Evolutionary conservation across 2,329 filamentous ascomycete species (phyloP), one percentile per base, ranked within the genome.

Genomic region (Berkeleyomyces basicola): DNA sequence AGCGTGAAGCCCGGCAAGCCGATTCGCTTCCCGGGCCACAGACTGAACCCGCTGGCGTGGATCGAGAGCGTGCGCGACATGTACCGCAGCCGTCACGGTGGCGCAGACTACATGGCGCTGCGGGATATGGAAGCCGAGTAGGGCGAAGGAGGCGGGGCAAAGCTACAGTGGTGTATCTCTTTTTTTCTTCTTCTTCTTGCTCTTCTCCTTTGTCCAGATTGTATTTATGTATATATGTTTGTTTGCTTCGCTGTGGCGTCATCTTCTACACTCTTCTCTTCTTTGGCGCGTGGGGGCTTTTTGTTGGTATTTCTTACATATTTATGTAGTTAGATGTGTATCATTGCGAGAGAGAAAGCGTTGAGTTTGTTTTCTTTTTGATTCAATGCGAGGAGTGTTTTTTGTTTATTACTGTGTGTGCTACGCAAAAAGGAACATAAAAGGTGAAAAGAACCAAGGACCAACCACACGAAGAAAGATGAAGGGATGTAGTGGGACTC

Each of bases 61-160:
- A 39, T 55, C 3, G 51, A 58, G 9, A 33, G 53, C 31, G 7
- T 59, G 36, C 31, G n/a, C 11, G 55, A 44, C 6, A 31, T 59
- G 31, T 59, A 60, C 53, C 42, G 46, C 47, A 44, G 40, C 40
- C 23, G 39, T 31, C 60, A 11, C 9, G 58, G 31, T 31, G 53
- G 10, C 43, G 14, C 77, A 57, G 82, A 81, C 4, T 86, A 86
- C 68, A 79, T 85, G 57, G 80, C 81, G 61, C 70, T 86, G 66
- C 74, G 78, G 61, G 78, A 76, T 61, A 69, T 83, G 64, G 81
- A 83, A 53, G 62, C 61, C 39, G 67, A 67, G 7, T 66, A 66
- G 40, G 49, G 31, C 4, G 23, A 31, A 49, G 3, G 14, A 31
- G 31, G 33, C 10, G 7, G 47, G 31, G 16, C 6, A 11, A 5